These are phyloP conservation scores for Fusarium sp. DNA, from an alignment of 2,329 filamentous ascomycete genomes.

Conservation along the genomic window DNA sequence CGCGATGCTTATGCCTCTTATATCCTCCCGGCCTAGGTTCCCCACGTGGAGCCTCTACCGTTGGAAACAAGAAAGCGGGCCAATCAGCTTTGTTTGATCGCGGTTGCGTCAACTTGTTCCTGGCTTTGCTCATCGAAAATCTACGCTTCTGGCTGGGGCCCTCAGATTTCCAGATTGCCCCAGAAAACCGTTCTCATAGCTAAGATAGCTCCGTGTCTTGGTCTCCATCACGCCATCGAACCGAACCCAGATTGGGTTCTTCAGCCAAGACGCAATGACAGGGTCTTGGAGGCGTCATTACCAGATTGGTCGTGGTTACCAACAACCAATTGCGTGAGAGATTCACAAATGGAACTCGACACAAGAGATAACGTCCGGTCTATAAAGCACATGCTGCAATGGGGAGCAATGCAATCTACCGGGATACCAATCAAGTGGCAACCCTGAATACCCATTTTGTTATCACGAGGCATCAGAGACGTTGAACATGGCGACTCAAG, in stretches of 20 bases:
- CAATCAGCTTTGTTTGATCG: background rate
- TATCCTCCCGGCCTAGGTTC: background rate
- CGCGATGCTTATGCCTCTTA: background rate
- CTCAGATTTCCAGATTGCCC: background rate
- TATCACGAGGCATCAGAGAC: background rate
- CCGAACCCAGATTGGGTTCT: background rate
- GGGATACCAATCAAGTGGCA: background rate
- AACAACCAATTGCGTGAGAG: background rate
- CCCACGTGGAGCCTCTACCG: background rate
- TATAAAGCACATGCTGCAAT: background rate
- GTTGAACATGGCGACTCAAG: background rate
- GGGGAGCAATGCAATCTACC: background rate
- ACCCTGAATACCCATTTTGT: background rate
- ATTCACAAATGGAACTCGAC: background rate
- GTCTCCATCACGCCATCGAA: background rate
- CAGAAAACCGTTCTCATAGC: background rate
- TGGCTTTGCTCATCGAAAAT: background rate
- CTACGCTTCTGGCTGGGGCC: background rate
- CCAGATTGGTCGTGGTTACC: background rate
- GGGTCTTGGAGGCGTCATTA: background rate
- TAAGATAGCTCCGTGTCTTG: background rate
- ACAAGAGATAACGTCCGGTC: background rate
- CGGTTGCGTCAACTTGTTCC: background rate
- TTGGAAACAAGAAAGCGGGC: background rate
- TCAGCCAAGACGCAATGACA: background rate